These are phyloP conservation scores for Jamesozyma spencerorum DNA, from an alignment of 805 yeast species.

Conservation along the genomic window DNA sequence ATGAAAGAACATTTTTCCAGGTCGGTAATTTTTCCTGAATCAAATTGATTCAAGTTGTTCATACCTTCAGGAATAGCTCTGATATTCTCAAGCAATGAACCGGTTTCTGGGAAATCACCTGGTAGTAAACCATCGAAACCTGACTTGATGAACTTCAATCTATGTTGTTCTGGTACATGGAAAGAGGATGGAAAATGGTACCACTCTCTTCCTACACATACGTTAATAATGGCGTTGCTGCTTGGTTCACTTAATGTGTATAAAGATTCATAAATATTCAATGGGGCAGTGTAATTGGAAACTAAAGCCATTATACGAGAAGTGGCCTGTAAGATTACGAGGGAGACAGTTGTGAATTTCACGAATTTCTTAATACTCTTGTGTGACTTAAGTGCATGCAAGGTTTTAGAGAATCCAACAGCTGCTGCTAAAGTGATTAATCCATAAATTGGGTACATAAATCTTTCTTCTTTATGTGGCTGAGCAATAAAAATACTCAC, in stretches of 20 bases:
- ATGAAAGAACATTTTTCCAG: slow-evolving; percentile 55
- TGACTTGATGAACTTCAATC: slow-evolving; percentile 60
- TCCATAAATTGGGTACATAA: slow-evolving; percentile 77
- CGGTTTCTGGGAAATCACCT: slow-evolving; percentile 61
- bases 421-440: slow-evolving; percentile 57
- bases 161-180: slow-evolving; percentile 54
- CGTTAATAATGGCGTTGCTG: slow-evolving; percentile 31
- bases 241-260: background rate
- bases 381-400: slow-evolving; percentile 9
- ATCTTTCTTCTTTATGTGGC: slow-evolving; percentile 91
- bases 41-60: slow-evolving; percentile 69
- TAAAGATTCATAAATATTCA: slow-evolving; percentile 42
- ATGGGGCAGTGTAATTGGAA: slow-evolving; percentile 65
- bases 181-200: slow-evolving; percentile 85
- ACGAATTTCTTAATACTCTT: slow-evolving; percentile 6
- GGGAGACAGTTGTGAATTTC: slow-evolving; percentile 12
- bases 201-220: slow-evolving; percentile 95
- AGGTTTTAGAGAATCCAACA: slow-evolving; percentile 29
- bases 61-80: slow-evolving; percentile 50
- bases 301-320: slow-evolving; percentile 54
- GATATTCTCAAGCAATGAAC: slow-evolving; percentile 29
- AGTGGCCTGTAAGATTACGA: slow-evolving; percentile 28
- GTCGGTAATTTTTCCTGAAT: slow-evolving; percentile 43
- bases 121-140: slow-evolving; percentile 86
- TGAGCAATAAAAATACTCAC: slow-evolving; percentile 53